These are phyloP conservation scores for Akanthomyces lecanii DNA, from an alignment of 2,329 filamentous ascomycete species.

Conservation along the genomic window DNA sequence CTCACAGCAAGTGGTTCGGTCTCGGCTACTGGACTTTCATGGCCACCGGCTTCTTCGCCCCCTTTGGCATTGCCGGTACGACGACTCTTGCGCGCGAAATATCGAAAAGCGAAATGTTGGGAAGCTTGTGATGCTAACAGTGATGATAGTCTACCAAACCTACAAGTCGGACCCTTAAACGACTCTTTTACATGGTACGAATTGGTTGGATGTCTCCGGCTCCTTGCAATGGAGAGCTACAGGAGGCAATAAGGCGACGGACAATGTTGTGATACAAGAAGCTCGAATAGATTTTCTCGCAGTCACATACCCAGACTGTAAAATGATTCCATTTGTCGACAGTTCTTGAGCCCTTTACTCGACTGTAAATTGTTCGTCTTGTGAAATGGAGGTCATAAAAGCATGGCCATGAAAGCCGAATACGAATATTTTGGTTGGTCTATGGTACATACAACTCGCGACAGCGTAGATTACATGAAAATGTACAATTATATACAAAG, in stretches of 20 bases:
- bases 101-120: neutral
- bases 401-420: neutral
- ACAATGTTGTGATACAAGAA: conserved; percentile 16
- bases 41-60: conserved; percentile 52
- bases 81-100: conserved; percentile 25
- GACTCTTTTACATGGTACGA: neutral
- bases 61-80: conserved; percentile 59
- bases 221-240: neutral
- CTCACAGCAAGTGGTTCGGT: conserved; percentile 79
- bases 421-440: neutral
- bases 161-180: conserved; percentile 37
- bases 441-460: conserved; percentile 19
- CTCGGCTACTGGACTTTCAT: conserved; percentile 76
- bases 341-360: neutral
- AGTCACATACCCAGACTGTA: conserved; percentile 17
- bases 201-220: neutral
- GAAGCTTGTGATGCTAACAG: conserved; percentile 20
- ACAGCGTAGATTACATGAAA: neutral
- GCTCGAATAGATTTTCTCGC: conserved; percentile 16
- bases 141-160: conserved; percentile 44
- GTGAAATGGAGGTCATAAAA: neutral
- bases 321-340: conserved; percentile 19
- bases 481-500: conserved; percentile 8
- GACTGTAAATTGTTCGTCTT: neutral
- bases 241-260: neutral